Evolutionary conservation across 345 rosid species (phyloP).

Genomic region (Abelmoschus esculentus): DNA sequence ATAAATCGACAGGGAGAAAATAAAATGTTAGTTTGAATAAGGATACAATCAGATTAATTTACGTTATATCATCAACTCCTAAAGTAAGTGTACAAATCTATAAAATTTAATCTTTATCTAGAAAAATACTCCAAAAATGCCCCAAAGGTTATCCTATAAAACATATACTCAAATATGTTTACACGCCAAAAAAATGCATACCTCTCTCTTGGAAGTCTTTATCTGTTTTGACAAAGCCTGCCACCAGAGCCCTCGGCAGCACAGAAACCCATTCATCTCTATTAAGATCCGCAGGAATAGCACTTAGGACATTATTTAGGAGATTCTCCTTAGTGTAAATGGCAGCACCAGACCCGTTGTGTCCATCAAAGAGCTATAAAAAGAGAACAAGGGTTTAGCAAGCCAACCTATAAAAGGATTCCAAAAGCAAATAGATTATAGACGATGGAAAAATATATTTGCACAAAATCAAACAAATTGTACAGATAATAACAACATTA

Average conservation of each 20-base stretch:
- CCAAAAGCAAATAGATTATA: neutral
- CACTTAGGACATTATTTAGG: slow-evolving; percentile 64
- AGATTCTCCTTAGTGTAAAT: slow-evolving; percentile 91
- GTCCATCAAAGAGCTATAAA: slow-evolving; percentile 94
- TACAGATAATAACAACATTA: neutral
- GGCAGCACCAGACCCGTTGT: slow-evolving; percentile 96
- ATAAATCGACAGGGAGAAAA: neutral
- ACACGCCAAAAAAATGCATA: slow-evolving; percentile 12
- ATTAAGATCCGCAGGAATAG: slow-evolving; percentile 78
- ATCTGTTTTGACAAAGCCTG: slow-evolving; percentile 98
- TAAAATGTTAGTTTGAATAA: neutral
- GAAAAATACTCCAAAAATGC: neutral
- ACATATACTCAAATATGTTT: neutral
- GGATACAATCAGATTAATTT: neutral
- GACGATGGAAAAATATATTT: neutral
- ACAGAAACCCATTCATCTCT: slow-evolving; percentile 93
- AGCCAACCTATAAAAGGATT: neutral
- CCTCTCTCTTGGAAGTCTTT: slow-evolving; percentile 90
- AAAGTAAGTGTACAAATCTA: slow-evolving; percentile 3
- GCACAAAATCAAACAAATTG: neutral
- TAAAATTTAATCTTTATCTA: neutral
- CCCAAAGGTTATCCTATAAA: neutral
- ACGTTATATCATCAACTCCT: neutral
- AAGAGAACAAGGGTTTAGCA: slow-evolving; percentile 8
- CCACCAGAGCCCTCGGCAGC: slow-evolving; percentile 93